Conservation (phyloP, 306 rosid species). For the Prunus salicina region DNA sequence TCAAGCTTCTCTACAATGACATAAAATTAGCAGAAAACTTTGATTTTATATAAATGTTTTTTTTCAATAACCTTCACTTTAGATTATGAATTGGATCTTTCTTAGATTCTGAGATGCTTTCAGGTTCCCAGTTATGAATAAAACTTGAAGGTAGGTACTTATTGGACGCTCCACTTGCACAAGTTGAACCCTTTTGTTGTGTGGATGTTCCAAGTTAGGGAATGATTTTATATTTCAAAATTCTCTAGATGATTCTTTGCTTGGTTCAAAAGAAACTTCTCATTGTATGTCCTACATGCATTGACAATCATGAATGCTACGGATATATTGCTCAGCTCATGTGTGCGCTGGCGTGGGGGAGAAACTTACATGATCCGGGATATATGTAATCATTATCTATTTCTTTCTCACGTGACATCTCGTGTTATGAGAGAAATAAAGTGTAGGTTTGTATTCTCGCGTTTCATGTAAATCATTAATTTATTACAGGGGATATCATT, state of each 20-base stretch:
- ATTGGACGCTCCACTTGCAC: not conserved
- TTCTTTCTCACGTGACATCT: too few relatives aligned
- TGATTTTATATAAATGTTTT: not conserved
- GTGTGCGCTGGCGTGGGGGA: too few relatives aligned
- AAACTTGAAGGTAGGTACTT: not conserved
- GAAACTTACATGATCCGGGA: too few relatives aligned
- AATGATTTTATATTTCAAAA: not conserved
- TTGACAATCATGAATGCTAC: too few relatives aligned
- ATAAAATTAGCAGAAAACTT: not conserved
- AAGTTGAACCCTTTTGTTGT: slow-evolving; percentile 23
- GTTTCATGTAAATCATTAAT: too few relatives aligned
- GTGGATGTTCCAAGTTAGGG: slow-evolving; percentile 20
- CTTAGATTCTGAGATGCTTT: slow-evolving; percentile 1
- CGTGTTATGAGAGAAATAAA: too few relatives aligned
- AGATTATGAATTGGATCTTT: not conserved
- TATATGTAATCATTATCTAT: too few relatives aligned
- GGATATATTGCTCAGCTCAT: too few relatives aligned
- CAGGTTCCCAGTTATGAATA: not conserved
- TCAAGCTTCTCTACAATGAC: not conserved
- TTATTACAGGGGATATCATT: too few relatives aligned
- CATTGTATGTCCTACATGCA: not conserved
- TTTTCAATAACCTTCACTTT: too few relatives aligned
- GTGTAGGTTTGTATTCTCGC: not conserved
- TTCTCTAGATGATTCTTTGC: not conserved
- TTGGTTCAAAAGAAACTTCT: not conserved